Conservation (phyloP, 75 land plant genomes). For the Isoetes taiwanensis region DNA sequence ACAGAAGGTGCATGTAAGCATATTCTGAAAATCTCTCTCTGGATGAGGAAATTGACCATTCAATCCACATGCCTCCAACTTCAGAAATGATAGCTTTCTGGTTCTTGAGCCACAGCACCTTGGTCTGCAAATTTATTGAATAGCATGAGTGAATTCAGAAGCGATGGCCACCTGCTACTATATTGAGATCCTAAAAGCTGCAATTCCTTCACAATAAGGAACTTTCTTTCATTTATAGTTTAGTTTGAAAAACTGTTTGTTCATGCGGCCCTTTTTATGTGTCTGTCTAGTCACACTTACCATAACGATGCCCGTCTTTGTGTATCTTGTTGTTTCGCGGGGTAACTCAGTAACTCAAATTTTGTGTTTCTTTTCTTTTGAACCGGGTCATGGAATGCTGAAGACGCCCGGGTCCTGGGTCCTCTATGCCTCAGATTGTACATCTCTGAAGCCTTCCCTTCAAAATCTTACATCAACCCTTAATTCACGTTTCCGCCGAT, state of each 20-base stretch:
- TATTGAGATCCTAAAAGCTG: slow-evolving; percentile 1
- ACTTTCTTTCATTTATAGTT: background rate
- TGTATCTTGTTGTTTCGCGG: too few relatives aligned
- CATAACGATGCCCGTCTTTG: too few relatives aligned
- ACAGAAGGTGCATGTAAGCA: slow-evolving; percentile 1
- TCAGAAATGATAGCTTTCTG: background rate
- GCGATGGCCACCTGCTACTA: background rate
- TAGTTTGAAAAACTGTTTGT: slow-evolving; percentile 1
- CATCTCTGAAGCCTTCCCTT: too few relatives aligned
- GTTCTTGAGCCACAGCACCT: background rate
- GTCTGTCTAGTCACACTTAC: too few relatives aligned
- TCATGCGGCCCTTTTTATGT: too few relatives aligned
- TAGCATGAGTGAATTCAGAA: background rate
- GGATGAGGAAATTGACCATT: slow-evolving; percentile 1
- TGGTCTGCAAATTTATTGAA: background rate
- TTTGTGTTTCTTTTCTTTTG: too few relatives aligned
- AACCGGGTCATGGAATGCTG: too few relatives aligned
- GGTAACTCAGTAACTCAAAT: too few relatives aligned
- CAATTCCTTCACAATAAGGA: background rate
- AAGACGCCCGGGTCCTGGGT: too few relatives aligned
- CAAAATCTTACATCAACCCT: too few relatives aligned
- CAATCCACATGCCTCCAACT: background rate
- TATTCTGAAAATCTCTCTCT: slow-evolving; percentile 5
- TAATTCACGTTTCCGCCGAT: too few relatives aligned
- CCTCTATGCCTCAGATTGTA: too few relatives aligned